phyloP scores from a whole-genome alignment of 257 asterid genomes.

The Solanum pinnatisectum region DNA sequence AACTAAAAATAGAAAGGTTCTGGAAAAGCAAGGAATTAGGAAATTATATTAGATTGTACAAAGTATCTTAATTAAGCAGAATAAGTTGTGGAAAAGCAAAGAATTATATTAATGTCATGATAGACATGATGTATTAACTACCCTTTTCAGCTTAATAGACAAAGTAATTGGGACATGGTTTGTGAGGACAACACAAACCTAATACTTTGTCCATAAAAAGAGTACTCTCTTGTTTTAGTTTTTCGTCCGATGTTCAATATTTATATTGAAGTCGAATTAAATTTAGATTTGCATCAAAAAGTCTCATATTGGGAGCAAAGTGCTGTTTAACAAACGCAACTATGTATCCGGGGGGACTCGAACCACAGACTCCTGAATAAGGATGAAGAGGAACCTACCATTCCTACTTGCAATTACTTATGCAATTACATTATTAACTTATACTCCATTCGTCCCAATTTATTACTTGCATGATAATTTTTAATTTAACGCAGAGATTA shows the following conservation, averaged over 20 bases:
- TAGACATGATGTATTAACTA: background rate
- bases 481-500: too few species aligned
- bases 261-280: too few species aligned
- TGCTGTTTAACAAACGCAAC: accelerated
- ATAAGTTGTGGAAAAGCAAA: background rate
- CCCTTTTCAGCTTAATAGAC: background rate
- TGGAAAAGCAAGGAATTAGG: background rate
- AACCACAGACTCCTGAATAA: too few species aligned
- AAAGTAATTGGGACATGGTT: background rate
- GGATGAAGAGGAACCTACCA: too few species aligned
- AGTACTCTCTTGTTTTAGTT: background rate
- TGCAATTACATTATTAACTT: too few species aligned
- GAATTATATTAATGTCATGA: background rate
- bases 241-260: too few species aligned
- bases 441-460: too few species aligned
- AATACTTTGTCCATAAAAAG: background rate
- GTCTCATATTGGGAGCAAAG: too few species aligned
- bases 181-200: background rate
- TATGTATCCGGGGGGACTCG: too few species aligned
- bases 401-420: too few species aligned
- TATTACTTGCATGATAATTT: too few species aligned
- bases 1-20: background rate
- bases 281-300: too few species aligned
- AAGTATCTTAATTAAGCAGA: background rate
- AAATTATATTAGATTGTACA: background rate